phyloP scores from a whole-genome alignment of 805 yeast genomes.

The Suhomyces sp. region DNA sequence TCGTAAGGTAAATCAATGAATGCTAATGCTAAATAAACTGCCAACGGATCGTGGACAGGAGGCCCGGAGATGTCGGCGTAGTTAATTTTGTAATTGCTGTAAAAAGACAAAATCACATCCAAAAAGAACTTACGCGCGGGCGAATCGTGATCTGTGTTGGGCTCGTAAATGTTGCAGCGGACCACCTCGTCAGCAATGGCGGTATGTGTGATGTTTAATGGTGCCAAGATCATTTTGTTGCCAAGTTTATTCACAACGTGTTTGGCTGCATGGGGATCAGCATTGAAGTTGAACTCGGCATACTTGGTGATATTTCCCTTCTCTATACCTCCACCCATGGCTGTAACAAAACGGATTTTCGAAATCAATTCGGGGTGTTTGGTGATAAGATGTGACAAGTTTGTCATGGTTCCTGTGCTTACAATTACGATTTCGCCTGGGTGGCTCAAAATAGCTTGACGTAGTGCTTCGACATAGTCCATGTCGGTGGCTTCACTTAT shows the following conservation, averaged over 20 bases:
- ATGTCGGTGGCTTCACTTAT: conserved; percentile 21
- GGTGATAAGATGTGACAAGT: conserved; percentile 55
- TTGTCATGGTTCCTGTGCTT: conserved; percentile 79
- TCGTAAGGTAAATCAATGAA: conserved; percentile 24
- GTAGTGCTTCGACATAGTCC: conserved; percentile 35
- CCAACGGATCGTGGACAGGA: conserved; percentile 79
- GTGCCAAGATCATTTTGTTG: conserved; percentile 53
- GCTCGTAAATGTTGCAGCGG: conserved; percentile 18
- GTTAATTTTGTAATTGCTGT: conserved; percentile 11
- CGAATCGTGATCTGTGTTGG: conserved; percentile 19
- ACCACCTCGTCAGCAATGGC: conserved; percentile 45
- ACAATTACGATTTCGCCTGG: conserved; percentile 55
- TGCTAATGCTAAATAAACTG: conserved; percentile 58
- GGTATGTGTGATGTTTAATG: conserved; percentile 69
- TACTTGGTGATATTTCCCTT: conserved; percentile 50
- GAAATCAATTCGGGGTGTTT: conserved; percentile 52
- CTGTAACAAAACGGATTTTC: conserved; percentile 51
- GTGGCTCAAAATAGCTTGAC: conserved; percentile 40
- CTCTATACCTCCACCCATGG: conserved; percentile 74
- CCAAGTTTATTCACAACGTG: conserved; percentile 50
- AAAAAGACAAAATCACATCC: conserved; percentile 22
- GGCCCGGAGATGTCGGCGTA: conserved; percentile 49
- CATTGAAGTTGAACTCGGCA: conserved; percentile 74
- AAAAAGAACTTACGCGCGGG: conserved; percentile 41
- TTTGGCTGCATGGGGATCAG: conserved; percentile 76